Percentiles rank a stretch among this genome's conserved stretches.
phyloP scores from a whole-genome alignment of 2,329 filamentous ascomycete species.

The Escovopsis sp. region DNA sequence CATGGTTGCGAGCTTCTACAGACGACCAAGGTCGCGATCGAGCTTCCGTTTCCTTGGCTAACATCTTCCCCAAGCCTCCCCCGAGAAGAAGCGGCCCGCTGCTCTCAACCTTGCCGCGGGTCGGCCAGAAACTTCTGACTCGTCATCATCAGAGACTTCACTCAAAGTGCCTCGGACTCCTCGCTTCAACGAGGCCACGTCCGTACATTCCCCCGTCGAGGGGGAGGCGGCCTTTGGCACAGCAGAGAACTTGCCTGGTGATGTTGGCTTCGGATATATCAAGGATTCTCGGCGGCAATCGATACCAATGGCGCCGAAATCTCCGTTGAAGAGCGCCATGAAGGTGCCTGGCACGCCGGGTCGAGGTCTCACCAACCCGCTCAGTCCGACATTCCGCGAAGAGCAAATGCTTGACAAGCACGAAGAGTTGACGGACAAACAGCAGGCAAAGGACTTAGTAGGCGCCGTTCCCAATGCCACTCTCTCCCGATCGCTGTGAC shows the following conservation, averaged over 20 bases:
- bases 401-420: conserved; percentile 77
- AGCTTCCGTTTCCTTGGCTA: too few species aligned
- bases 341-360: conserved; percentile 73
- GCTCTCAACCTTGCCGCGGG: conserved; percentile 37
- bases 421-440: conserved; percentile 66
- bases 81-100: conserved; percentile 41
- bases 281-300: conserved; percentile 41
- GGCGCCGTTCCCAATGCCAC: conserved; percentile 20
- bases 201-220: conserved; percentile 63
- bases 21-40: too few species aligned
- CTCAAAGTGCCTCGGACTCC: conserved; percentile 57
- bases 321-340: conserved; percentile 79
- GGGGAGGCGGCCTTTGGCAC: conserved; percentile 41
- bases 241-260: conserved; percentile 49
- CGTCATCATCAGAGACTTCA: conserved; percentile 37
- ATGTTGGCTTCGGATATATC: conserved; percentile 90
- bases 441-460: conserved; percentile 80
- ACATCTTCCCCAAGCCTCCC: conserved; percentile 15
- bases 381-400: conserved; percentile 85
- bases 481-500: not conserved
- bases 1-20: too few species aligned
- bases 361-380: conserved; percentile 54
- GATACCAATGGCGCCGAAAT: conserved; percentile 52
- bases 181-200: conserved; percentile 68
- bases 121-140: conserved; percentile 33